Evolutionary conservation across 2,329 filamentous ascomycete species (phyloP).

Genomic region (Stachybotrys echinatus): DNA sequence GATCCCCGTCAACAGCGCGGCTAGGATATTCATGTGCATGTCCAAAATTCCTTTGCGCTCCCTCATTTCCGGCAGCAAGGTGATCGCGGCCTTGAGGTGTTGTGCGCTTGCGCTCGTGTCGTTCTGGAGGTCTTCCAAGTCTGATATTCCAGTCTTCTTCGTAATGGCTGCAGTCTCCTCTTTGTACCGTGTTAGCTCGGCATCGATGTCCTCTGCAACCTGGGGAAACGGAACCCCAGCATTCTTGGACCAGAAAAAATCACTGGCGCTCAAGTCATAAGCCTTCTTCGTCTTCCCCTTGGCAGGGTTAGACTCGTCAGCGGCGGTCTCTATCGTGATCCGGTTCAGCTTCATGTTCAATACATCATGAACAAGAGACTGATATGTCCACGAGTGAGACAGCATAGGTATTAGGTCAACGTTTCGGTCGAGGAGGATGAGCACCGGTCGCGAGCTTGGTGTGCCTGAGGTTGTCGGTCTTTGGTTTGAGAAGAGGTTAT

Average conservation of each 20-base stretch:
- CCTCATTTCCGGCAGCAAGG: constrained; percentile 81
- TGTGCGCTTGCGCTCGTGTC: constrained; percentile 86
- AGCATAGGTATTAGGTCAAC: constrained; percentile 96
- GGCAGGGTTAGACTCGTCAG: constrained; percentile 69
- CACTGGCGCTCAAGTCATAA: constrained; percentile 83
- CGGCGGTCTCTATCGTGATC: constrained; percentile 82
- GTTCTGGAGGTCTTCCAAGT: constrained; percentile 86
- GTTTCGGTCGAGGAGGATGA: constrained; percentile 92
- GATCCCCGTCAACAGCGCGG: constrained; percentile 70
- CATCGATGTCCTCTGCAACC: constrained; percentile 93
- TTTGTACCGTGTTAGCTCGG: constrained; percentile 89
- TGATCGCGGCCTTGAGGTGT: constrained; percentile 94
- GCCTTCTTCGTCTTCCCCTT: constrained; percentile 78
- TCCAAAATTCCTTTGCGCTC: constrained; percentile 91
- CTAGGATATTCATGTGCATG: constrained; percentile 99
- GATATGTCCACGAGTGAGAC: constrained; percentile 83
- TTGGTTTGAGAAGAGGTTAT: constrained; percentile 82
- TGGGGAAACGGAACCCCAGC: constrained; percentile 87
- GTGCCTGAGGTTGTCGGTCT: constrained; percentile 54
- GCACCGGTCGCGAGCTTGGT: constrained; percentile 73
- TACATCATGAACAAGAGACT: constrained; percentile 71
- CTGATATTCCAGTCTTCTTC: constrained; percentile 88
- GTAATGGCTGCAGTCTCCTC: constrained; percentile 93
- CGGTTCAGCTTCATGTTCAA: constrained; percentile 68
- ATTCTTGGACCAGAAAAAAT: constrained; percentile 97